Base-by-base conservation (phyloP, 805 yeast genomes). In the Lipomyces anomalus region DNA sequence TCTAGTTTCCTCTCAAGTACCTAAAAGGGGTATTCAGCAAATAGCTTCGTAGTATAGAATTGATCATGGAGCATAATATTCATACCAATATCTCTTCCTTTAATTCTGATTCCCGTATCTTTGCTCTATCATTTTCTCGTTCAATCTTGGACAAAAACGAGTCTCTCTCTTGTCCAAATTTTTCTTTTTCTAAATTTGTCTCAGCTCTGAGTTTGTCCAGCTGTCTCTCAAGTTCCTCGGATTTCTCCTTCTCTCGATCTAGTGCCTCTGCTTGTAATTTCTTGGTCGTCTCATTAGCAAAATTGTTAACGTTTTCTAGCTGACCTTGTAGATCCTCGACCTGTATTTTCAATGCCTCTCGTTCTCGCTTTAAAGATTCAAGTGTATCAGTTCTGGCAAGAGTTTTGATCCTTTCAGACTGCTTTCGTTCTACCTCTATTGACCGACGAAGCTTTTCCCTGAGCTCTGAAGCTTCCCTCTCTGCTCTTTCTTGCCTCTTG, bases 1-100 rank as follows among this genome's bases (percentile, higher is more conserved):
- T 90, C 97, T 42, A 85, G 70, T 48, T 80, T 79, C 17, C 73
- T 73, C 60, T 87, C 95, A 26, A 86, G 65, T 80, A 64, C 28
- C 73, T 64, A 16, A 79, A 70, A 57, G 82, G 87, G 26, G 55
- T 52, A 35, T 64, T n/a, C n/a, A n/a, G n/a, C n/a, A n/a, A n/a
- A n/a, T 44, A 44, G 60, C 64, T 5, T 69, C 68, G 32, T 63
- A 62, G 30, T 59, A 57, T 3, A 63, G n/a, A n/a, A 39, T 17
- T 22, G 2, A 62, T 53, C 7, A 59, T 49, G 26, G 52, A 57
- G 45, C 53, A 55, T 17, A 36, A 39, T 13, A 48, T n/a, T n/a
- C 44, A 23, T 35, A 44, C 50, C 17, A 44, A 7, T 5, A 58
- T 52, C 38, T 64, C 64, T 6, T 56, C 56, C 7, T 42, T 26